Conservation (phyloP, 2,329 filamentous ascomycete species). For the Cladosporium sp. region DNA sequence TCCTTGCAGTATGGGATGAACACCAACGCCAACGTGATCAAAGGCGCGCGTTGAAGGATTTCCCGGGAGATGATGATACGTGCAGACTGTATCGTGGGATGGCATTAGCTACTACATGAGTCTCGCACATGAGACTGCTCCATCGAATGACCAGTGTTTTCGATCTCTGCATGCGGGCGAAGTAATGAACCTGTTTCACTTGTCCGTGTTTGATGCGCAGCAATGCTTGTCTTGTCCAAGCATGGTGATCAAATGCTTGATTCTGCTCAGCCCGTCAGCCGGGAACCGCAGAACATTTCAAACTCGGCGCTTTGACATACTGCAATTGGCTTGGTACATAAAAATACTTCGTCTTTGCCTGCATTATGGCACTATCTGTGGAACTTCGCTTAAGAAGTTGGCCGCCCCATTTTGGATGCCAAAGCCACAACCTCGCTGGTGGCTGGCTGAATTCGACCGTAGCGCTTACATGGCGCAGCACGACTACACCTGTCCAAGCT, state of each 20-base stretch:
- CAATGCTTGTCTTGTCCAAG: slow-evolving; percentile 10
- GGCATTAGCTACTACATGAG: neutral
- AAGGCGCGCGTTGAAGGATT: neutral
- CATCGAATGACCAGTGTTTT: neutral
- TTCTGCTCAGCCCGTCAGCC: neutral
- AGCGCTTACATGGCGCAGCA: slow-evolving; percentile 19
- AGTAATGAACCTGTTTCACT: slow-evolving; percentile 2
- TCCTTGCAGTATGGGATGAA: neutral
- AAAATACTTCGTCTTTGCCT: neutral
- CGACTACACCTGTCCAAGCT: neutral
- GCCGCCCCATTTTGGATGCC: slow-evolving; percentile 12
- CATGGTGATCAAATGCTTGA: slow-evolving; percentile 10
- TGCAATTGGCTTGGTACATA: neutral
- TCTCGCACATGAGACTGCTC: neutral
- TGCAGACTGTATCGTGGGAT: neutral
- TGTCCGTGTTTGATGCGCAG: neutral
- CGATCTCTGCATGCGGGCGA: neutral
- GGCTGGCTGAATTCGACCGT: neutral
- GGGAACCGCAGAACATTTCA: neutral
- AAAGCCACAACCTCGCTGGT: slow-evolving; percentile 10
- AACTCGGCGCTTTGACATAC: neutral
- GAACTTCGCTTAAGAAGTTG: neutral
- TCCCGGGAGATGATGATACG: neutral
- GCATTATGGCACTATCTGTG: neutral
- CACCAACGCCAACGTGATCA: neutral